A percentile compares a stretch with the other conserved stretches of the same genome.
Conservation (phyloP, 2,329 filamentous ascomycete species). For the Cladosporium sp. region DNA sequence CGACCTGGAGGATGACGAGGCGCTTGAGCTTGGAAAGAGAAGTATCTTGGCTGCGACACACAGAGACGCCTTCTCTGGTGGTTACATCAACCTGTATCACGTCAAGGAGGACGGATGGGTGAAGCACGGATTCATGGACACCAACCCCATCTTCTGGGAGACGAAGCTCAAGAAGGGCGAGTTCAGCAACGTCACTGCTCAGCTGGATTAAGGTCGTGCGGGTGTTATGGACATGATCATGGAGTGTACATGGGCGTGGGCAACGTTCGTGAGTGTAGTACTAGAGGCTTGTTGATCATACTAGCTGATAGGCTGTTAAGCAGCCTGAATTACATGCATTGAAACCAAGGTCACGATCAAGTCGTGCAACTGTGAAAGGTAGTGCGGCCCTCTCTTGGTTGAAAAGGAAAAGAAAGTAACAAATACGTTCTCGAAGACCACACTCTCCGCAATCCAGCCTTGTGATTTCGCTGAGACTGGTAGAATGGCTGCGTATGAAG, state of each 20-base stretch:
- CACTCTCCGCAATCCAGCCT: not conserved
- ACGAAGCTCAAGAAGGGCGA: conserved; percentile 98
- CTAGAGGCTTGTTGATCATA: conserved; percentile 12
- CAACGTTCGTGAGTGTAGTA: conserved; percentile 9
- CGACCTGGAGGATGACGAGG: conserved; percentile 82
- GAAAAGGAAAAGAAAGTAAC: not conserved
- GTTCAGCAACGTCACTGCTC: conserved; percentile 90
- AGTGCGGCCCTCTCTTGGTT: not conserved
- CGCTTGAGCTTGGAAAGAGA: conserved; percentile 83
- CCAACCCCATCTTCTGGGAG: conserved; percentile 99
- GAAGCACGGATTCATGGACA: conserved; percentile 97
- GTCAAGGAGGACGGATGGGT: conserved; percentile 99
- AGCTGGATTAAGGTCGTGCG: conserved; percentile 48
- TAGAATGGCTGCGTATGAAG: not conserved
- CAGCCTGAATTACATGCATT: conserved; percentile 9
- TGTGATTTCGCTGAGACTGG: not conserved
- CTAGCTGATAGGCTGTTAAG: conserved; percentile 12
- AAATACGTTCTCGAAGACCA: not conserved
- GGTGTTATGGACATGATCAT: not conserved
- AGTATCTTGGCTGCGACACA: conserved; percentile 96
- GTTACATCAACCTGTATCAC: conserved; percentile 98
- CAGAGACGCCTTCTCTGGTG: conserved; percentile 97
- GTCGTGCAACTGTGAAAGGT: not conserved
- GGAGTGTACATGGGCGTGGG: not conserved
- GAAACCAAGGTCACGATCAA: not conserved